A percentile compares a stretch with the other conserved stretches of the same genome.
phyloP scores from a whole-genome alignment of 202 grass and related monocot genomes.

The Saccharum hybrid region DNA sequence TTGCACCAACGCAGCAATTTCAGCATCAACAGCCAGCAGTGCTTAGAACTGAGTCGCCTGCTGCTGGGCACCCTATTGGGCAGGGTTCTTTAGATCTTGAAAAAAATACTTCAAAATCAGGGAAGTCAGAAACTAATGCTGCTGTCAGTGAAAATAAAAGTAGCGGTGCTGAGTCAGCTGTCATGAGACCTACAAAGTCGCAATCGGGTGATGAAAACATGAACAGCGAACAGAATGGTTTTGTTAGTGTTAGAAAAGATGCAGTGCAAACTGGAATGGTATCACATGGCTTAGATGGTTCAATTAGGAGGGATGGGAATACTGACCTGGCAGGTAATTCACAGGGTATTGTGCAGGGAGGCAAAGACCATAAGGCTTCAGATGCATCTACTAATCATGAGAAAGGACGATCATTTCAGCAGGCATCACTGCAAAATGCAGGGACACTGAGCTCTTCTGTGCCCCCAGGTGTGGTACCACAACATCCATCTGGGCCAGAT shows the following conservation, averaged over 20 bases:
- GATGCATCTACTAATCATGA: conserved; percentile 43
- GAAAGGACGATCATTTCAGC: conserved; percentile 40
- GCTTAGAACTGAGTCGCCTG: conserved; percentile 27
- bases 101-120: conserved; percentile 33
- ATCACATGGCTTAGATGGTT: conserved; percentile 42
- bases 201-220: conserved; percentile 46
- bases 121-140: conserved; percentile 49
- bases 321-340: conserved; percentile 44
- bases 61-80: conserved; percentile 33
- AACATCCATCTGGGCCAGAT: conserved; percentile 53
- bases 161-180: conserved; percentile 35
- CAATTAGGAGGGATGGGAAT: conserved; percentile 40
- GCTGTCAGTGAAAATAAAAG: conserved; percentile 36
- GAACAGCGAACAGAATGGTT: conserved; percentile 43
- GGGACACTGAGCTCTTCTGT: conserved; percentile 38
- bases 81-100: conserved; percentile 37
- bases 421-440: conserved; percentile 40
- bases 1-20: conserved; percentile 54
- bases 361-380: conserved; percentile 40
- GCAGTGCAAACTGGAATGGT: conserved; percentile 22
- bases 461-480: conserved; percentile 44
- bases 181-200: conserved; percentile 14
- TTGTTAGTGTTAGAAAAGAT: conserved; percentile 48
- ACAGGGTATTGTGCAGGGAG: conserved; percentile 34
- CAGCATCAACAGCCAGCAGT: conserved; percentile 56